Evolutionary conservation across 2,329 filamentous ascomycete species (phyloP).

Genomic region (Aspergillus felis): DNA sequence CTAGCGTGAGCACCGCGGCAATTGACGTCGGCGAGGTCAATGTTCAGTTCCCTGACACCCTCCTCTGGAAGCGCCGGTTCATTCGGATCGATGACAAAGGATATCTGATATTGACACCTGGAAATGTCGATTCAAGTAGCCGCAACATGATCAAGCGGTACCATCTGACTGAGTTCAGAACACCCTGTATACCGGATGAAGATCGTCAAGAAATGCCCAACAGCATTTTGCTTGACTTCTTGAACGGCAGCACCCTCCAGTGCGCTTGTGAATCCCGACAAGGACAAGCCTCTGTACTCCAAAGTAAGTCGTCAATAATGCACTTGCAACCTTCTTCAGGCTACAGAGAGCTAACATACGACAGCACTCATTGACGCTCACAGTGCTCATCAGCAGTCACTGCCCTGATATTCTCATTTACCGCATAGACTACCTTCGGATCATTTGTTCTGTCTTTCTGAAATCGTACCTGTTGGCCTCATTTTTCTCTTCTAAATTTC

Average conservation of each 20-base stretch:
- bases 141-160: constrained; percentile 71
- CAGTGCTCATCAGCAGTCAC: constrained; percentile 26
- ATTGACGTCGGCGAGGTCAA: constrained; percentile 85
- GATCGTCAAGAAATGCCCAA: constrained; percentile 91
- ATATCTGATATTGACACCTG: constrained; percentile 73
- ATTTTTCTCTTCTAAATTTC: constrained; percentile 1
- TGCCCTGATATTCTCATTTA: constrained; percentile 9
- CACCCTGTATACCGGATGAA: constrained; percentile 78
- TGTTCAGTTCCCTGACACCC: constrained; percentile 91
- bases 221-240: constrained; percentile 65
- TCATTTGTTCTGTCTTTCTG: background rate
- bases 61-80: constrained; percentile 92
- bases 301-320: constrained; percentile 39
- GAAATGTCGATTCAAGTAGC: constrained; percentile 57
- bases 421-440: background rate
- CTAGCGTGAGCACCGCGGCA: constrained; percentile 43
- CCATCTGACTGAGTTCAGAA: constrained; percentile 77
- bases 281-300: constrained; percentile 50
- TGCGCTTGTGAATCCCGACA: constrained; percentile 58
- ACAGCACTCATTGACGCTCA: constrained; percentile 43
- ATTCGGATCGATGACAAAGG: constrained; percentile 81
- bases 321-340: background rate
- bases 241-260: constrained; percentile 60
- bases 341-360: constrained; percentile 7
- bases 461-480: constrained; percentile 1